Evolutionary conservation across 768 basidiomycete genomes (phyloP), one percentile per base, ranked within the genome.

Genomic region (Sutorius australiensis): DNA sequence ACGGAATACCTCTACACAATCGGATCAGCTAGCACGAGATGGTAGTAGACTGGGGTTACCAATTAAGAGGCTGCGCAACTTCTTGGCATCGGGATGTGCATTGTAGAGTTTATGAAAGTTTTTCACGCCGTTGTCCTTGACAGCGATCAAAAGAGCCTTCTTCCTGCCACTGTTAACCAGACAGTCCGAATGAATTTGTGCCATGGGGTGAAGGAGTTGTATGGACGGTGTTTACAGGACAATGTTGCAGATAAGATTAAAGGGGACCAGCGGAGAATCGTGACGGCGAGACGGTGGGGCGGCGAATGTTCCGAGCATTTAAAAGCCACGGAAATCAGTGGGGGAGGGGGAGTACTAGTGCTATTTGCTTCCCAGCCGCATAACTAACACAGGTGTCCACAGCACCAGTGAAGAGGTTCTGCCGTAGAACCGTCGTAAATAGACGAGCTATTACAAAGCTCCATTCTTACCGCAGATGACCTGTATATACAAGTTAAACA

Each of bases 1-100:
- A 0, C 60, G 62, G 57, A 75, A 80, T 9, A 21, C 43, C 6
- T 73, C 76, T 77, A 34, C 4, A 37, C 3, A 12, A 5, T 19
- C 7, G 12, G 7, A 41, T 61, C 46, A 57, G 41, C 9, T 30
- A 39, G 16, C n/a, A 33, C n/a, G 16, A 21, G 12, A 31, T 7
- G 28, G 36, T 32, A 41, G 14, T 8, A 49, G 12, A 17, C 49
- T 12, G 40, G n/a, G 17, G 7, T 24, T 53, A 69, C 66, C 65
- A 40, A 63, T 67, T 4, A 68, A 47, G 17, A 69, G 54, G 37
- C 16, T 27, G 27, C 37, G 42, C 19, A 68, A 16, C 4, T 27
- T 27, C 42, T 36, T 12, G n/a, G 59, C 66, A 12, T 68, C 57
- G 24, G 16, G 46, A 2, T 68, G 60, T 11, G 57, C 55, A 3